Percentiles rank a stretch among this genome's conserved stretches.
phyloP scores from a whole-genome alignment of 768 basidiomycete species.

The Hericium coralloides region DNA sequence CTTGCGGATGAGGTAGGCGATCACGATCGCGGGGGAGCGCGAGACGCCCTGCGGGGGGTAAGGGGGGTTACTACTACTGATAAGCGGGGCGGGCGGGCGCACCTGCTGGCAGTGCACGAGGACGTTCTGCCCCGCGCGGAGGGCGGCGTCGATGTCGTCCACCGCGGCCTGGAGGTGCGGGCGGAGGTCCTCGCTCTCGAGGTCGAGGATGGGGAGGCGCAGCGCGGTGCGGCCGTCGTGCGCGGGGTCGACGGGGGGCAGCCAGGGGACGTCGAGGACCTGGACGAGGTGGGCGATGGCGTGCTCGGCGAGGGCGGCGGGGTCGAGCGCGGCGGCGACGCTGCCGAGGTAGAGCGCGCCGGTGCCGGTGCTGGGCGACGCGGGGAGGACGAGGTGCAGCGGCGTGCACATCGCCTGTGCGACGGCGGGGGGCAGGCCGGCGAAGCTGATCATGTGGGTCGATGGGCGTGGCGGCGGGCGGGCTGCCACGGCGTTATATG shows the following conservation, averaged over 20 bases:
- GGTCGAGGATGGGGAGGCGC: slow-evolving; percentile 61
- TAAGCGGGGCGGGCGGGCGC: slow-evolving; percentile 14
- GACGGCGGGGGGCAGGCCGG: slow-evolving; percentile 63
- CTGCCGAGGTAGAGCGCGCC: slow-evolving; percentile 68
- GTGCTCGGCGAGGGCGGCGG: slow-evolving; percentile 38
- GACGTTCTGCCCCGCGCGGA: slow-evolving; percentile 54
- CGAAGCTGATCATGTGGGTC: slow-evolving; percentile 64
- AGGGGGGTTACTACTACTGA: neutral
- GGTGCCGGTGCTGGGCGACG: slow-evolving; percentile 16
- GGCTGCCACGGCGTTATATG: neutral
- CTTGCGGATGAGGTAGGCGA: slow-evolving; percentile 73
- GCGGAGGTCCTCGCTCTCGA: slow-evolving; percentile 47
- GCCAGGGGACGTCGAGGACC: slow-evolving; percentile 59
- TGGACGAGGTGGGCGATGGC: slow-evolving; percentile 55
- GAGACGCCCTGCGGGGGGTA: slow-evolving; percentile 53
- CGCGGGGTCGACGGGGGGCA: slow-evolving; percentile 34
- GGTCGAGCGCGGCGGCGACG: slow-evolving; percentile 50
- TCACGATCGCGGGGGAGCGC: slow-evolving; percentile 67
- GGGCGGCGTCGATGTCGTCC: slow-evolving; percentile 51
- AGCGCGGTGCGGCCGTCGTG: slow-evolving; percentile 33
- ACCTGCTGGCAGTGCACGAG: slow-evolving; percentile 83
- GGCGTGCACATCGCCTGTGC: slow-evolving; percentile 82
- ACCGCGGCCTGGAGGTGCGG: slow-evolving; percentile 65
- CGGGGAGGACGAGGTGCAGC: slow-evolving; percentile 64
- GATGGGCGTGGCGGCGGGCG: slow-evolving; percentile 1